Evolutionary conservation across 441 rosid species (phyloP).

Genomic region (Heliophila coronopifolia): DNA sequence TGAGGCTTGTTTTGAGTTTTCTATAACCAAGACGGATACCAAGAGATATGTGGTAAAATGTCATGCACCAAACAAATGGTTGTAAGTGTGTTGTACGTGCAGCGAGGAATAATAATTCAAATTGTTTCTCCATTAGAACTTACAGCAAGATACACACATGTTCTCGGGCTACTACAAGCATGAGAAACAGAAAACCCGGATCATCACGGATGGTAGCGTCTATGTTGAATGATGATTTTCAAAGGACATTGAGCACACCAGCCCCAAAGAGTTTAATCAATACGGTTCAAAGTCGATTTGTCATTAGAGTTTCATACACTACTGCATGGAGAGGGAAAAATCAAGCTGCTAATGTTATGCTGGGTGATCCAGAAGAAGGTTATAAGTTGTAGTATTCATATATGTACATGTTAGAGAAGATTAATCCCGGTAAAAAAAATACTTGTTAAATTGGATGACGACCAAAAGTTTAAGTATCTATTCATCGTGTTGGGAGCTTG

Average conservation of each 20-base stretch:
- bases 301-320: not conserved
- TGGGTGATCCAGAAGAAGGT: not conserved
- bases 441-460: too few relatives aligned
- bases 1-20: not conserved
- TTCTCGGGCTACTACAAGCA: too few relatives aligned
- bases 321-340: not conserved
- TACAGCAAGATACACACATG: too few relatives aligned
- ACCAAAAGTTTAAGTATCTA: not conserved
- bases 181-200: too few relatives aligned
- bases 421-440: too few relatives aligned
- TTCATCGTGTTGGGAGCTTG: not conserved
- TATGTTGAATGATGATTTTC: not conserved
- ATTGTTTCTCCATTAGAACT: too few relatives aligned
- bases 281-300: not conserved
- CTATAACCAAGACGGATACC: not conserved
- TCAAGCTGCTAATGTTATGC: not conserved
- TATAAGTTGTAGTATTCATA: not conserved
- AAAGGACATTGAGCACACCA: not conserved
- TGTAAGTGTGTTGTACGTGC: not conserved
- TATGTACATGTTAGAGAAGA: not conserved
- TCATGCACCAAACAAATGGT: not conserved
- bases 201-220: too few relatives aligned
- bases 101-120: not conserved
- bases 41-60: not conserved
- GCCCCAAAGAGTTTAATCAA: not conserved